phyloP scores from a whole-genome alignment of 2,329 filamentous ascomycete genomes.

The Anisogramma anomala region DNA sequence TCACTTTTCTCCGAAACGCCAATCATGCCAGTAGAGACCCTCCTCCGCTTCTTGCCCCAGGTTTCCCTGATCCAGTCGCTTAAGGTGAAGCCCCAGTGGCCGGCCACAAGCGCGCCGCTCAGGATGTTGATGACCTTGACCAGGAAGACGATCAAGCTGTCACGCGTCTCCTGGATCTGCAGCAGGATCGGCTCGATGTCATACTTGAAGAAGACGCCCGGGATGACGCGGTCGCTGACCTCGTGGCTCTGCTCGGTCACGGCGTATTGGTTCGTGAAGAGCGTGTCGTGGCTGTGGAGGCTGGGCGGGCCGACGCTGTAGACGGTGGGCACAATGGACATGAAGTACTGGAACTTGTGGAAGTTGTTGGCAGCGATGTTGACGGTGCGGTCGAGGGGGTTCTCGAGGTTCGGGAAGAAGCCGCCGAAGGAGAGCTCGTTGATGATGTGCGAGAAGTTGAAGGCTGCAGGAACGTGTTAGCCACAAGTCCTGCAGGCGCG shows the following conservation, averaged over 20 bases:
- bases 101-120: conserved; percentile 80
- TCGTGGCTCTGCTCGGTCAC: conserved; percentile 76
- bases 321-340: conserved; percentile 86
- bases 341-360: conserved; percentile 96
- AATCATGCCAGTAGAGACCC: conserved; percentile 37
- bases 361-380: conserved; percentile 66
- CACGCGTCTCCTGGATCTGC: conserved; percentile 70
- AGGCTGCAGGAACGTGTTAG: conserved; percentile 40
- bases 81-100: conserved; percentile 85
- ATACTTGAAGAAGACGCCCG: conserved; percentile 96
- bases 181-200: conserved; percentile 94
- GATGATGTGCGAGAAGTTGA: conserved; percentile 97
- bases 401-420: conserved; percentile 88
- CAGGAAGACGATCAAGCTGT: conserved; percentile 60
- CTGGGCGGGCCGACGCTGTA: conserved; percentile 54
- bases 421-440: conserved; percentile 92
- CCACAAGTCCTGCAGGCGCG: background rate
- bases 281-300: conserved; percentile 37
- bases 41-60: conserved; percentile 36
- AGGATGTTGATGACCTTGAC: conserved; percentile 84
- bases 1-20: conserved; percentile 30
- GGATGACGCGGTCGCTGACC: conserved; percentile 59
- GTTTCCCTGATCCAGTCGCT: conserved; percentile 59
- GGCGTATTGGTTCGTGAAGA: conserved; percentile 95
- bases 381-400: conserved; percentile 87